Evolutionary conservation across 2,329 filamentous ascomycete species (phyloP).

Genomic region (Aspergillus jensenii): DNA sequence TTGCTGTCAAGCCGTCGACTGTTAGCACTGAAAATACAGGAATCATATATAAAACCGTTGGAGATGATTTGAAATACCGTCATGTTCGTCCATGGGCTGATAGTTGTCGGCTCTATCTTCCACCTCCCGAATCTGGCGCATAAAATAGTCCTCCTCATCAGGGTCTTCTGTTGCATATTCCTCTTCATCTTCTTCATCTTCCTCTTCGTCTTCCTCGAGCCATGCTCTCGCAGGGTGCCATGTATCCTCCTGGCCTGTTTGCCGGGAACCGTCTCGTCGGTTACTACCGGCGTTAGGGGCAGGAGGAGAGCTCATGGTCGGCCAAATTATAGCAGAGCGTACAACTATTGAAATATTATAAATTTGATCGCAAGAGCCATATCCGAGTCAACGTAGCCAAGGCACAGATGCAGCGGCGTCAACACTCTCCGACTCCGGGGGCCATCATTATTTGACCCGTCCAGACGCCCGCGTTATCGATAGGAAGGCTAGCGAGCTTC

Average conservation of each 20-base stretch:
- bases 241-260: slow-evolving; percentile 23
- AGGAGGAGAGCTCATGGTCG: slow-evolving; percentile 30
- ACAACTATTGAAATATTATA: slow-evolving; percentile 5
- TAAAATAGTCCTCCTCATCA: slow-evolving; percentile 33
- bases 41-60: not conserved
- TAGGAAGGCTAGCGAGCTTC: not conserved
- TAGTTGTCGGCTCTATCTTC: slow-evolving; percentile 31
- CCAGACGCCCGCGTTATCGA: not conserved
- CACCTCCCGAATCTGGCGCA: not conserved
- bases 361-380: slow-evolving; percentile 11
- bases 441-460: too few relatives aligned
- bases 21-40: not conserved
- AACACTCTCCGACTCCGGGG: not conserved
- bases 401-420: not conserved
- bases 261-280: slow-evolving; percentile 17
- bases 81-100: slow-evolving; percentile 6
- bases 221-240: slow-evolving; percentile 41
- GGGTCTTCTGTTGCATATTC: slow-evolving; percentile 55
- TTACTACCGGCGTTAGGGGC: slow-evolving; percentile 26
- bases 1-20: not conserved
- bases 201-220: slow-evolving; percentile 41
- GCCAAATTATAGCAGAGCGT: slow-evolving; percentile 7
- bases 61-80: slow-evolving; percentile 15
- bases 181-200: slow-evolving; percentile 38
- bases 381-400: not conserved